Evolutionary conservation across 208 protist species (phyloP).

Genomic region (Crithidia mellificae): DNA sequence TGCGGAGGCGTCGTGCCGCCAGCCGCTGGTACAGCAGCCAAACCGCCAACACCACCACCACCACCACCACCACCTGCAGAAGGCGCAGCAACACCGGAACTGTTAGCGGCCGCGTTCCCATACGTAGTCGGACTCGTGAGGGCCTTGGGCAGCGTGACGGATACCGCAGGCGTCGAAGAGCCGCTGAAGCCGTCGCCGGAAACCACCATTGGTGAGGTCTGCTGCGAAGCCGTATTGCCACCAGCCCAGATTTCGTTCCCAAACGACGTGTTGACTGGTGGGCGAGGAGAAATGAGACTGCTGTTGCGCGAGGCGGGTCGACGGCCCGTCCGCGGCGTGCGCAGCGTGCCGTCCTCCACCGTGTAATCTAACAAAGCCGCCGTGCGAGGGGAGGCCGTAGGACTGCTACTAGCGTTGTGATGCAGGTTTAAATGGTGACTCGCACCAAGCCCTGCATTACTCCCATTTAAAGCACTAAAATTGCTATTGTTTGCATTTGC

Average conservation of each 20-base stretch:
- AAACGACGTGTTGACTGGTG: neutral
- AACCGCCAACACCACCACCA: too few species aligned
- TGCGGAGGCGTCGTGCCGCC: neutral
- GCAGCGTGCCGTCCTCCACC: conserved; percentile 23
- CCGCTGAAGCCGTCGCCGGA: neutral
- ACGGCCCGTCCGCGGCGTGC: conserved; percentile 15
- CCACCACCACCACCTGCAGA: too few species aligned
- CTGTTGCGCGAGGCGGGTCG: conserved; percentile 1
- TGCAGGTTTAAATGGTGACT: too few species aligned
- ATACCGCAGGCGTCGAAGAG: neutral
- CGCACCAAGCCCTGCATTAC: too few species aligned
- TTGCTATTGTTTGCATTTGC: too few species aligned
- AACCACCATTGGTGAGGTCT: neutral
- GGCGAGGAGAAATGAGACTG: neutral
- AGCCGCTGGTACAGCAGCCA: too few species aligned
- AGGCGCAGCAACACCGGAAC: too few species aligned
- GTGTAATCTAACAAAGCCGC: conserved; percentile 16
- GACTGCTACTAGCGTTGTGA: too few species aligned
- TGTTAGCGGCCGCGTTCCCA: neutral
- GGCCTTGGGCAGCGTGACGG: conserved; percentile 13
- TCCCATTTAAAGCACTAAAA: too few species aligned
- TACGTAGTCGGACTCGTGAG: neutral
- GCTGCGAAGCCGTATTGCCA: neutral
- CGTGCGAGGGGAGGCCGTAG: neutral
- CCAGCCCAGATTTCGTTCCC: neutral